These are phyloP conservation scores for Syzygium aromaticum DNA, from an alignment of 345 rosid species.

Conservation along the genomic window DNA sequence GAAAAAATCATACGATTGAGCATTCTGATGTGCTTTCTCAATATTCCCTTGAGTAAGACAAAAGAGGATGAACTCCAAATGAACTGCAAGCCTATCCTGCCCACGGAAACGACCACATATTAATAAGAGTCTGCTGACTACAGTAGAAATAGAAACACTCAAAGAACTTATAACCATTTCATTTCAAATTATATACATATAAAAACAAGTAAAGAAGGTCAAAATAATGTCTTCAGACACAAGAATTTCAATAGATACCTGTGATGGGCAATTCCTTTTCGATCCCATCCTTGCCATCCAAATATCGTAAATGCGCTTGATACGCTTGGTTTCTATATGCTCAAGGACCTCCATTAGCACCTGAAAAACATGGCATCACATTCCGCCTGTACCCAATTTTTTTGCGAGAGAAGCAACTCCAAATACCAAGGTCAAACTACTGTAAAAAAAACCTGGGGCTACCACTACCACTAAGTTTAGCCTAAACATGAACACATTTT, in stretches of 20 bases:
- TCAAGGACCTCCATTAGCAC: conserved; percentile 50
- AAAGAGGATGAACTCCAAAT: conserved; percentile 59
- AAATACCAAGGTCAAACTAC: background rate
- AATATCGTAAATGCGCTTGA: conserved; percentile 37
- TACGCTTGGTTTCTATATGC: conserved; percentile 20
- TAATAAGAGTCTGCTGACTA: background rate
- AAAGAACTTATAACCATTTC: background rate
- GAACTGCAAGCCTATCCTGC: conserved; percentile 53
- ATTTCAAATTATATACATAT: background rate
- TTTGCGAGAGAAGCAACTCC: background rate
- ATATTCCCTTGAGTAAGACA: conserved; percentile 34
- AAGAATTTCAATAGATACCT: conserved; percentile 24
- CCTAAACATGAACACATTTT: background rate
- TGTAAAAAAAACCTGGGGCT: background rate
- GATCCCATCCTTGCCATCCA: conserved; percentile 64
- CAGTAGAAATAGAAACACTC: background rate
- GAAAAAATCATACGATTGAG: conserved; percentile 31
- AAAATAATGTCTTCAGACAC: background rate
- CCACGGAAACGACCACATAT: background rate
- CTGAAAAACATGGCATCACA: conserved; percentile 16
- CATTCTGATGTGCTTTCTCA: conserved; percentile 41
- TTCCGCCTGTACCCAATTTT: background rate
- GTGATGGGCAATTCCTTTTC: conserved; percentile 12
- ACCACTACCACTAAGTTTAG: background rate
- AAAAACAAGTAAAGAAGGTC: background rate